Conservation (phyloP, 2,329 filamentous ascomycete genomes). For the Aspergillus vadensis region DNA sequence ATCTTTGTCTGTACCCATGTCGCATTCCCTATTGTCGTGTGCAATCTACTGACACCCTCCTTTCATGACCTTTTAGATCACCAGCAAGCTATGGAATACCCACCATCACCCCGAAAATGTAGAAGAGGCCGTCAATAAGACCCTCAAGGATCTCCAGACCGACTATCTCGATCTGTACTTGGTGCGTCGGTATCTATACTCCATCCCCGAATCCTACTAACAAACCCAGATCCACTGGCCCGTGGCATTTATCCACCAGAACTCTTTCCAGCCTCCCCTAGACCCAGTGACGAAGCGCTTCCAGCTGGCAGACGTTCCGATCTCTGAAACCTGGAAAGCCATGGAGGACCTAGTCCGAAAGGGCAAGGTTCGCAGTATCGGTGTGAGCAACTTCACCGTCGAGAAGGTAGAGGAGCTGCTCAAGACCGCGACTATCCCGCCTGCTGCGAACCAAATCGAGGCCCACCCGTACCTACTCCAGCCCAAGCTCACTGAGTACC, state of each 20-base stretch:
- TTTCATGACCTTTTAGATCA: constrained; percentile 42
- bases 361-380: constrained; percentile 41
- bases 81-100: constrained; percentile 62
- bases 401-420: constrained; percentile 32
- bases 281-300: constrained; percentile 31
- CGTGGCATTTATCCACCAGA: constrained; percentile 33
- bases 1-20: constrained; percentile 31
- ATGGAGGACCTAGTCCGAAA: constrained; percentile 38
- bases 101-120: constrained; percentile 54
- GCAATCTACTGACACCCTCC: background rate
- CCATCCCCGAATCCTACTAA: background rate
- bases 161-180: constrained; percentile 59
- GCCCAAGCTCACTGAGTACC: constrained; percentile 54
- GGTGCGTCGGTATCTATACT: constrained; percentile 38
- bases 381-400: constrained; percentile 46
- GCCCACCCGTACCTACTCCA: constrained; percentile 68
- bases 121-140: constrained; percentile 52
- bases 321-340: constrained; percentile 39
- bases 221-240: constrained; percentile 37
- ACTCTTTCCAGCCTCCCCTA: constrained; percentile 28
- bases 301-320: constrained; percentile 29
- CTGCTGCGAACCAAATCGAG: constrained; percentile 68
- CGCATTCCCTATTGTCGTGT: constrained; percentile 16
- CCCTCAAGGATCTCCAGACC: constrained; percentile 53
- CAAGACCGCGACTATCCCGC: constrained; percentile 52